These are phyloP conservation scores for Pyracantha coccinea DNA, from an alignment of 331 rosid species.

Conservation along the genomic window DNA sequence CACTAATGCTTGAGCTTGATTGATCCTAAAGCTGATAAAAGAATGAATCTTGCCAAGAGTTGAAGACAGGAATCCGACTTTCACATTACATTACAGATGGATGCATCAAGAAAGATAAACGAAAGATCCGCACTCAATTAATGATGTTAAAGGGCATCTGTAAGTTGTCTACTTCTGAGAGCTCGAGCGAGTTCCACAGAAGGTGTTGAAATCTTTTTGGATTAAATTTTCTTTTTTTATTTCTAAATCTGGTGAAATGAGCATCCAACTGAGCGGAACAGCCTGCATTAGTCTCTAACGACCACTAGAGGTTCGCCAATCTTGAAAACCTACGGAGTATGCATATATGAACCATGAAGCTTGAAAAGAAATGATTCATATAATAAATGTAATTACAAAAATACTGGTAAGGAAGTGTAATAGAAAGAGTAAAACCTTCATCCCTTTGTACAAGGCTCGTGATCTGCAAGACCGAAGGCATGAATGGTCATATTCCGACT, in stretches of 20 bases:
- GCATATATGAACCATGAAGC: not conserved
- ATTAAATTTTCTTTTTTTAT: no score
- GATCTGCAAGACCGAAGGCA: constrained; percentile 96
- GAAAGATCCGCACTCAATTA: not conserved
- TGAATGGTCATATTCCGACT: constrained; percentile 94
- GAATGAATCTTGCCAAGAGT: not conserved
- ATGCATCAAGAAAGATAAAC: not conserved
- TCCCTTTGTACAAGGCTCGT: constrained; percentile 96
- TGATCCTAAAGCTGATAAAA: not conserved
- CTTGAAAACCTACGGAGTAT: not conserved
- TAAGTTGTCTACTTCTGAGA: not conserved
- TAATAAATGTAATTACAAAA: not conserved
- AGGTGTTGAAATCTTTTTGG: not conserved
- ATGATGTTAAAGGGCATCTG: not conserved
- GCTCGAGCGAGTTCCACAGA: not conserved
- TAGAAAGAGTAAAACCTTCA: constrained; percentile 55
- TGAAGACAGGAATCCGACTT: not conserved
- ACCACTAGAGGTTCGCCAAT: not conserved
- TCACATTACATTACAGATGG: not conserved
- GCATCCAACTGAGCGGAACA: not conserved
- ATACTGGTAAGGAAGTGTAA: not conserved
- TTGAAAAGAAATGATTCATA: not conserved
- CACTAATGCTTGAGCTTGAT: not conserved
- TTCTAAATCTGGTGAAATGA: not conserved
- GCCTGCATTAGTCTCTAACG: not conserved